phyloP scores from a whole-genome alignment of 2,329 filamentous ascomycete genomes.

The Huntiella omanensis region DNA sequence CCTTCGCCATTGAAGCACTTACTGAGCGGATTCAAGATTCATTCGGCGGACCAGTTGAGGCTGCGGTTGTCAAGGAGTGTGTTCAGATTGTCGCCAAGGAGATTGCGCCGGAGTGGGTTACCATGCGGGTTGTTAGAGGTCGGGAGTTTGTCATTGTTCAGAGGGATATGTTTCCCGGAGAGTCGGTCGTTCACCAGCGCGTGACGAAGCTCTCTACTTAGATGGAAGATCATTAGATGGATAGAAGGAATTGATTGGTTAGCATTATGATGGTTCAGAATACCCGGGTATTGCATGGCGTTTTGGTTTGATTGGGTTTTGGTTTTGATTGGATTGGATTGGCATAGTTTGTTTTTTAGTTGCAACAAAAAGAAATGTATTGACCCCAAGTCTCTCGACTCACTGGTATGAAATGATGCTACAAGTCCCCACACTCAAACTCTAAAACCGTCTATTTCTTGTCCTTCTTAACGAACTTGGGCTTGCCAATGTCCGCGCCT shows the following conservation, averaged over 20 bases:
- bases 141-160: conserved; percentile 40
- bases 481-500: conserved; percentile 67
- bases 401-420: neutral
- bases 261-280: conserved; percentile 3
- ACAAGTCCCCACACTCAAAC: neutral
- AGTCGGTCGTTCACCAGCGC: conserved; percentile 20
- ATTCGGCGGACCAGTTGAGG: conserved; percentile 33
- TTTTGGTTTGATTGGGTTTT: neutral
- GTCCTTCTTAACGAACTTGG: conserved; percentile 56
- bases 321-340: conserved; percentile 1
- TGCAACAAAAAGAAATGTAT: too few relatives aligned
- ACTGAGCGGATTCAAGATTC: conserved; percentile 51
- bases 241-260: conserved; percentile 4
- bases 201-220: conserved; percentile 11
- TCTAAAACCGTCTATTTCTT: conserved; percentile 8
- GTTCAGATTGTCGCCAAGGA: conserved; percentile 33
- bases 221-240: neutral
- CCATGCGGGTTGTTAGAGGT: conserved; percentile 30
- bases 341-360: neutral
- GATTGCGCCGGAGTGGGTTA: conserved; percentile 37
- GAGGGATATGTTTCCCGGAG: conserved; percentile 22
- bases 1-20: conserved; percentile 46
- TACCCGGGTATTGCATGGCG: conserved; percentile 4
- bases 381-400: too few relatives aligned
- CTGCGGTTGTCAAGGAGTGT: conserved; percentile 31